Evolutionary conservation across 2,329 filamentous ascomycete genomes (phyloP).

Genomic region (Ceratocystis huliohia): DNA sequence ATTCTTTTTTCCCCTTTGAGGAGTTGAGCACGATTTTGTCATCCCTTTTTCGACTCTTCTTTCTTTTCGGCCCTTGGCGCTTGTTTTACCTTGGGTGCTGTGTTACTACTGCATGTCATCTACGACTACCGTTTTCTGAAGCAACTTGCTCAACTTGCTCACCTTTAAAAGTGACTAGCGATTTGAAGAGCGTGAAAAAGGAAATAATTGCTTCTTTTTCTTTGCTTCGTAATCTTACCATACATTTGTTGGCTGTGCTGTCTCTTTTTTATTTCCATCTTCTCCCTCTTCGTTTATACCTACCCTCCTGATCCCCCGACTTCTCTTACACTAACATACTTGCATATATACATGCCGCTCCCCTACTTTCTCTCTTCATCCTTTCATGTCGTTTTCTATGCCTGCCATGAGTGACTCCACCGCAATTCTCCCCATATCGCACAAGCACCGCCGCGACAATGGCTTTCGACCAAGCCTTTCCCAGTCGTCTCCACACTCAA

Average conservation of each 20-base stretch:
- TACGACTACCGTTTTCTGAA: conserved; percentile 6
- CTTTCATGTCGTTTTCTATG: not conserved
- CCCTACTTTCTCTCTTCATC: not conserved
- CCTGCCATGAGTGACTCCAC: not conserved
- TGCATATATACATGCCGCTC: not conserved
- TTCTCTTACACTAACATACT: too few species aligned
- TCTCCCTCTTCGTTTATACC: not conserved
- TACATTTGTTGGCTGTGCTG: not conserved
- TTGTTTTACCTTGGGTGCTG: conserved; percentile 6
- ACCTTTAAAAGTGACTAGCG: not conserved
- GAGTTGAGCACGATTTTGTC: not conserved
- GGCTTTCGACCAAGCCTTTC: not conserved
- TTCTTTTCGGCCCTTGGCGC: not conserved
- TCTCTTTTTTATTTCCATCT: not conserved
- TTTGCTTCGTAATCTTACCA: not conserved
- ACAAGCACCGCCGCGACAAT: not conserved
- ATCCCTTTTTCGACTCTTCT: not conserved
- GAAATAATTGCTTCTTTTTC: not conserved
- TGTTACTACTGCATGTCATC: conserved; percentile 2
- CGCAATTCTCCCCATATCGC: conserved; percentile 1
- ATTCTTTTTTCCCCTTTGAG: too few species aligned
- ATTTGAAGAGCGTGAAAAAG: not conserved
- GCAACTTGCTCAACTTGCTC: conserved; percentile 12
- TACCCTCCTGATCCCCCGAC: not conserved
- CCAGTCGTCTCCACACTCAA: not conserved